A percentile compares a stretch with the other conserved stretches of the same genome.
phyloP scores from a whole-genome alignment of 768 basidiomycete species.

The Lactifluus volemus region DNA sequence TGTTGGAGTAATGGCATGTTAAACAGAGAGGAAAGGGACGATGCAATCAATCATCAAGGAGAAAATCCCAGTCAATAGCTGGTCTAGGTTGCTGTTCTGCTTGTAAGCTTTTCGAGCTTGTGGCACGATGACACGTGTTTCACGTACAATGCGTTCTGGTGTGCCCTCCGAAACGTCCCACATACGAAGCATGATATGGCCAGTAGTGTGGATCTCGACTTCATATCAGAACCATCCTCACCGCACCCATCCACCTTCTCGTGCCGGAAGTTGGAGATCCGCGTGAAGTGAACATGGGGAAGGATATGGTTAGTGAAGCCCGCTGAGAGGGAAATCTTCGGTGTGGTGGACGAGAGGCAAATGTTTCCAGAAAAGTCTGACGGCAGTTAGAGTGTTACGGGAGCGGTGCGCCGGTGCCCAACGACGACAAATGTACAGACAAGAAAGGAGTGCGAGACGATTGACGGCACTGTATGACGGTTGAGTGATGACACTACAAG shows the following conservation, averaged over 20 bases:
- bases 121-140: constrained; percentile 49
- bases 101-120: constrained; percentile 43
- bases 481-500: neutral
- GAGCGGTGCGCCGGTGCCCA: no score
- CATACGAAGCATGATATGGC: constrained; percentile 62
- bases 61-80: constrained; percentile 69
- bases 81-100: constrained; percentile 30
- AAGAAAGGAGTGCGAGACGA: constrained; percentile 32
- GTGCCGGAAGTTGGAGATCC: constrained; percentile 21
- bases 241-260: constrained; percentile 21
- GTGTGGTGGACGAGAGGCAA: constrained; percentile 39
- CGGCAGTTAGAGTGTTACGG: constrained; percentile 69
- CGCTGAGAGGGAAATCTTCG: constrained; percentile 44
- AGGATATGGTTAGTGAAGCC: constrained; percentile 64
- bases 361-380: constrained; percentile 72
- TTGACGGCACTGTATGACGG: constrained; percentile 22
- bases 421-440: constrained; percentile 51
- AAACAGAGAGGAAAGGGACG: neutral
- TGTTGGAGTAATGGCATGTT: neutral
- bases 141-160: constrained; percentile 55
- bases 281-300: constrained; percentile 26
- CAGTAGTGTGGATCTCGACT: constrained; percentile 52
- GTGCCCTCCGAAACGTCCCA: constrained; percentile 64
- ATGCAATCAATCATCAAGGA: constrained; percentile 50
- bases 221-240: constrained; percentile 37